Evolutionary conservation across 2,329 filamentous ascomycete species (phyloP).

Genomic region (Penicillium aurantiogriseum): DNA sequence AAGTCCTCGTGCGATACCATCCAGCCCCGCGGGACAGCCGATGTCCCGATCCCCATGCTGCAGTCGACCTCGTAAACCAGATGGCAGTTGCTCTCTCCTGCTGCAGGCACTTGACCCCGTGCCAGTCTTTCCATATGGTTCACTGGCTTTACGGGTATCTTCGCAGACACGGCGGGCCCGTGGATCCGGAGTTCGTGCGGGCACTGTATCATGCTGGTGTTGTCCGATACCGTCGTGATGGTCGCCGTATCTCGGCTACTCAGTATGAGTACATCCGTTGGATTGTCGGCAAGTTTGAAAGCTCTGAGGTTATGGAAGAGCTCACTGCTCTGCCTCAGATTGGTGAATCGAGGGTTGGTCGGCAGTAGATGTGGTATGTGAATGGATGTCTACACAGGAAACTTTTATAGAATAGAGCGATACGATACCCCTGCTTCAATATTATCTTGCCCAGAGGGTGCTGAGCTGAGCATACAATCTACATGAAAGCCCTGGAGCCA

Average conservation of each 20-base stretch:
- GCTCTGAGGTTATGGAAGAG: conserved; percentile 38
- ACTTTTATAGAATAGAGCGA: conserved; percentile 12
- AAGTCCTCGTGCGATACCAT: conserved; percentile 29
- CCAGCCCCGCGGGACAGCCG: conserved; percentile 18
- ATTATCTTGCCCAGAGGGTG: not conserved
- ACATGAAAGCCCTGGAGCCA: not conserved
- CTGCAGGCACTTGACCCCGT: conserved; percentile 36
- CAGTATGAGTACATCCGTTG: conserved; percentile 46
- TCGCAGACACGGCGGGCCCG: conserved; percentile 40
- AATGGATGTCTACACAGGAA: not conserved
- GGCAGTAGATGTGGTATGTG: not conserved
- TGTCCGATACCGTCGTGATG: conserved; percentile 42
- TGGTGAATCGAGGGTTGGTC: conserved; percentile 11
- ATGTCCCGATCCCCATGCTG: conserved; percentile 35
- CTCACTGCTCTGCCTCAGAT: conserved; percentile 24
- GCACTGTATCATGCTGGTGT: conserved; percentile 53
- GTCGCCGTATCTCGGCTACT: conserved; percentile 31
- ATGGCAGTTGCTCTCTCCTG: conserved; percentile 47
- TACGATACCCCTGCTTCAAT: conserved; percentile 14
- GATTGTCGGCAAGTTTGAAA: conserved; percentile 47
- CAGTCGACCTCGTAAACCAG: conserved; percentile 45
- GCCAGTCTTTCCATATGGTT: conserved; percentile 47
- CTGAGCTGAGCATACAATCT: not conserved
- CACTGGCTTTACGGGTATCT: conserved; percentile 50
- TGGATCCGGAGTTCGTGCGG: conserved; percentile 45